These are phyloP conservation scores for Fraxinus anomala DNA, from an alignment of 257 asterid species.

Conservation along the genomic window DNA sequence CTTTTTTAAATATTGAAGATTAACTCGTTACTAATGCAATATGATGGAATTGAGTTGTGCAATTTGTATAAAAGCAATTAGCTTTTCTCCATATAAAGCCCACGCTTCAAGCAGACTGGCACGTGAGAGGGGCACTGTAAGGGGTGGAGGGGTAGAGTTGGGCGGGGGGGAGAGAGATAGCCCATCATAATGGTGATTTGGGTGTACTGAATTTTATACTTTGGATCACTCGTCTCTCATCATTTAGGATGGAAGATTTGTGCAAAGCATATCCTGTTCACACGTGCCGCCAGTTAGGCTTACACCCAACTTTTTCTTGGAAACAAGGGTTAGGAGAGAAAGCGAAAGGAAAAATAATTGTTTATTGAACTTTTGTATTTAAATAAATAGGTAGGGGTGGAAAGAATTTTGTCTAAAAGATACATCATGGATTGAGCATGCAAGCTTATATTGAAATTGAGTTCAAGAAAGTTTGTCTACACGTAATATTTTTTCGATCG, in stretches of 20 bases:
- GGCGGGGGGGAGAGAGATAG: not conserved
- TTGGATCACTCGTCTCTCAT: conserved; percentile 33
- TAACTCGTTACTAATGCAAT: not conserved
- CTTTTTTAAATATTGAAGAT: too few species aligned
- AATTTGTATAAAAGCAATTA: not conserved
- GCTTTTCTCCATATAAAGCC: conserved; percentile 35
- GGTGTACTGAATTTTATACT: conserved; percentile 20
- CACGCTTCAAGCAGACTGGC: conserved; percentile 29
- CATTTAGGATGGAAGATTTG: conserved; percentile 31
- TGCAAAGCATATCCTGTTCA: conserved; percentile 27
- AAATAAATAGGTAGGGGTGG: not conserved
- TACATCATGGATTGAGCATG: not conserved
- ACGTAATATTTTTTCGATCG: too few species aligned
- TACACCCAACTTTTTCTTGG: not conserved
- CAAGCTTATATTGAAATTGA: not conserved
- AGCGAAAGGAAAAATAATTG: not conserved
- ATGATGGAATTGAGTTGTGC: not conserved
- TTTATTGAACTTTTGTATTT: not conserved
- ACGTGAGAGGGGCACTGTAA: conserved; percentile 33
- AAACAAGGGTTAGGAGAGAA: not conserved
- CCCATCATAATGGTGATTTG: not conserved
- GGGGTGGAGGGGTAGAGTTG: not conserved
- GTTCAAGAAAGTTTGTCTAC: not conserved
- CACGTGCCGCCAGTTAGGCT: conserved; percentile 45
- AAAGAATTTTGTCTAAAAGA: not conserved